Conservation (phyloP, 768 basidiomycete genomes). For the Boletus sp. region DNA sequence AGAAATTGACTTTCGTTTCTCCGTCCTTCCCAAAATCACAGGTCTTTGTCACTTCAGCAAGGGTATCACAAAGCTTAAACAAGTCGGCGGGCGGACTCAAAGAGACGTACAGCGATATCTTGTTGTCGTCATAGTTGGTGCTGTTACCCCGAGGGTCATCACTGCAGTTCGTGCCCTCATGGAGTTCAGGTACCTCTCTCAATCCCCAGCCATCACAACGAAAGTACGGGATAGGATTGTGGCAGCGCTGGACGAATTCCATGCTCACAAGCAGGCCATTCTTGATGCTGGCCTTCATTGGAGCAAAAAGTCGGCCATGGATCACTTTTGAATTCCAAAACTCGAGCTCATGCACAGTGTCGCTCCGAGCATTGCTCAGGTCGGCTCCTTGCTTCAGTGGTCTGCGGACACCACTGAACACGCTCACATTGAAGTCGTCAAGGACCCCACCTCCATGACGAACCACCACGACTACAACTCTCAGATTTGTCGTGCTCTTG, state of each 20-base stretch:
- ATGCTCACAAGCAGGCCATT: not conserved
- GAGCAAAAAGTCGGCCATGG: not conserved
- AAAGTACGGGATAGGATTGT: not conserved
- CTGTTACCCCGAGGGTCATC: no score
- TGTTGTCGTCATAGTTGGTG: no score
- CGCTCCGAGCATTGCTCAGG: not conserved
- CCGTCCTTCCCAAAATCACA: no score
- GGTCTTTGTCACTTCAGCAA: no score
- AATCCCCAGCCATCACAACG: not conserved
- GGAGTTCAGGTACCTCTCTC: not conserved
- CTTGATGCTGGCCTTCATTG: not conserved
- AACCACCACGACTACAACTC: not conserved
- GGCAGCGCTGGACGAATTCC: not conserved
- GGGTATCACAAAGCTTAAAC: no score
- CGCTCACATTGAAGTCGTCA: not conserved
- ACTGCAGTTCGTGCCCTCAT: not conserved
- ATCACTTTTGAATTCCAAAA: not conserved
- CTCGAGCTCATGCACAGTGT: not conserved
- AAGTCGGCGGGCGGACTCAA: no score
- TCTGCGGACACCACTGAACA: not conserved
- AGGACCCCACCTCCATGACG: conserved; percentile 11
- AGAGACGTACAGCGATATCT: no score
- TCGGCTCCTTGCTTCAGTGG: not conserved
- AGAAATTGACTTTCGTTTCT: no score
- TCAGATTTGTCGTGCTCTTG: not conserved